Conservation (phyloP, 106 monocot species). For the Apostasia shenzhenica region DNA sequence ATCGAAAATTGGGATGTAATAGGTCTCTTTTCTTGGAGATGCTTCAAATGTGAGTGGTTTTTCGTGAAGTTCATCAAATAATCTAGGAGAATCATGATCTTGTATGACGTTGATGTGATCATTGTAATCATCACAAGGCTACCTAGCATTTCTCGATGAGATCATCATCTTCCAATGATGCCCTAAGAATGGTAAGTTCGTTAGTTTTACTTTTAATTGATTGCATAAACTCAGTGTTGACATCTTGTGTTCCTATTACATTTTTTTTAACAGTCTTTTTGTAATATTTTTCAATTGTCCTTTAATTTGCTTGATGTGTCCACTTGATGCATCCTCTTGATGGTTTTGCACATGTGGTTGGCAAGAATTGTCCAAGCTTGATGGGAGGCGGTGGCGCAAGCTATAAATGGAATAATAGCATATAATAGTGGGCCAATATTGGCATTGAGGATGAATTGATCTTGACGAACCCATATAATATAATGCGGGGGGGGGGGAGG, state of each 20-base stretch:
- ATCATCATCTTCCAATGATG: neutral
- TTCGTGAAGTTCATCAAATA: slow-evolving; percentile 5
- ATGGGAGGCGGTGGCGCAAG: neutral
- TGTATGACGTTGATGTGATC: neutral
- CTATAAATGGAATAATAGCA: neutral
- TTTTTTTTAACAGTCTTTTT: neutral
- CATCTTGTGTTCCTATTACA: no score
- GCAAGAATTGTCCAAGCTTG: slow-evolving; percentile 9
- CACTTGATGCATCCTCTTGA: neutral
- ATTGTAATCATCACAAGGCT: neutral
- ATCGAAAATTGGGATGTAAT: no score
- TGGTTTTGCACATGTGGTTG: slow-evolving; percentile 4
- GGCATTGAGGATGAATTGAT: slow-evolving; percentile 10
- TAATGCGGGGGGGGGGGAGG: neutral
- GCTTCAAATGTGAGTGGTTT: neutral
- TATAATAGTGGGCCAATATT: slow-evolving; percentile 3
- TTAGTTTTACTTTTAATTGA: neutral
- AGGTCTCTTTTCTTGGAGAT: no score
- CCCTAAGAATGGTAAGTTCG: slow-evolving; percentile 3
- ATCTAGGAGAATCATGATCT: neutral
- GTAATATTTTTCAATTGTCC: neutral
- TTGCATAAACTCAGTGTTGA: neutral
- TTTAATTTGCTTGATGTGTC: neutral
- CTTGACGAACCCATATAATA: slow-evolving; percentile 1
- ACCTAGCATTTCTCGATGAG: neutral